Evolutionary conservation across 2,329 filamentous ascomycete species (phyloP).

Genomic region (Aspergillus brunneoviolaceus): DNA sequence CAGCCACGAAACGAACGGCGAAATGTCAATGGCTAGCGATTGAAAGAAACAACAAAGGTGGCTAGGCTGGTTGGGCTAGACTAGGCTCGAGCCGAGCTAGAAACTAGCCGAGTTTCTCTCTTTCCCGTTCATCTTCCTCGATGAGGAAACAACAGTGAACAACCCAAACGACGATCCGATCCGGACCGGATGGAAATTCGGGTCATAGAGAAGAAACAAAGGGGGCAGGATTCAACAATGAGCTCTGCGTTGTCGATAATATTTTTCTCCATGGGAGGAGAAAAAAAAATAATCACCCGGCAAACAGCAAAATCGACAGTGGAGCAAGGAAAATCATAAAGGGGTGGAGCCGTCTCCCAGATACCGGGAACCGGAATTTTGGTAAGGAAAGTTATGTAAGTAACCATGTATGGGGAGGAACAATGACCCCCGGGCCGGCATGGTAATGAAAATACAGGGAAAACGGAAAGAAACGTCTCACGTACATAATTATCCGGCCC

Average conservation of each 20-base stretch:
- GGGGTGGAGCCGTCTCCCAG: not conserved
- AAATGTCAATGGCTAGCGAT: no score
- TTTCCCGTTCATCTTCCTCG: not conserved
- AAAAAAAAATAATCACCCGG: not conserved
- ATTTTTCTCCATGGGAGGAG: not conserved
- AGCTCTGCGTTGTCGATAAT: not conserved
- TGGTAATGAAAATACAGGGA: conserved; percentile 9
- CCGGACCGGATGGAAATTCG: not conserved
- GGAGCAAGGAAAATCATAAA: not conserved
- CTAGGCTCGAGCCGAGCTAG: not conserved
- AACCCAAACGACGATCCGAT: not conserved
- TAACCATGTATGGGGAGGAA: not conserved
- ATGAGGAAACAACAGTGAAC: not conserved
- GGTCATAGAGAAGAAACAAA: not conserved
- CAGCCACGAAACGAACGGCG: no score
- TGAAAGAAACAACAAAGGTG: not conserved
- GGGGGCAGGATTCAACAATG: not conserved
- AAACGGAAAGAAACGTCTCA: conserved; percentile 13
- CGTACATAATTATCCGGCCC: conserved; percentile 41
- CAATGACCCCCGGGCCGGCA: not conserved
- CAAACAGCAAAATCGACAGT: not conserved
- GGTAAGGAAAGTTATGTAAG: not conserved
- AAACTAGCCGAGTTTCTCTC: not conserved
- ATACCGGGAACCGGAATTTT: not conserved
- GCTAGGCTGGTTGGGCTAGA: not conserved